Conservation (phyloP, 1,284 basidiomycete species). For the Amylostereum chailletii region DNA sequence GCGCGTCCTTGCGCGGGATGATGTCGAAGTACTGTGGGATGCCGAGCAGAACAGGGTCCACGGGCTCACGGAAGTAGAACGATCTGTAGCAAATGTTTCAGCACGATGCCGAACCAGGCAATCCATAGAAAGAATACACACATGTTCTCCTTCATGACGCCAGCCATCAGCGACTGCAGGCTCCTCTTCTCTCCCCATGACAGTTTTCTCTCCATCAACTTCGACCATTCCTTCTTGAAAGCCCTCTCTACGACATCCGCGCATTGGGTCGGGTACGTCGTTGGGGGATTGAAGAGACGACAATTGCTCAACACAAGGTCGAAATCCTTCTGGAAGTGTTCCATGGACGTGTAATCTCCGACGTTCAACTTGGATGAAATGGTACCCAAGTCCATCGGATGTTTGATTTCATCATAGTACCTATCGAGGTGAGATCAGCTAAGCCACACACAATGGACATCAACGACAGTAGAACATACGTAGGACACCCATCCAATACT, state of each 20-base stretch:
- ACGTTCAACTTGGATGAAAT: slow-evolving; percentile 66
- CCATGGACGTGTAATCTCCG: slow-evolving; percentile 70
- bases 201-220: slow-evolving; percentile 67
- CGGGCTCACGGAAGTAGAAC: slow-evolving; percentile 79
- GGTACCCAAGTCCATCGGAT: slow-evolving; percentile 94
- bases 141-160: slow-evolving; percentile 65
- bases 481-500: slow-evolving; percentile 73
- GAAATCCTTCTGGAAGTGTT: slow-evolving; percentile 75
- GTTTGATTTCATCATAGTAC: slow-evolving; percentile 87
- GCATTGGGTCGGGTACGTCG: slow-evolving; percentile 66
- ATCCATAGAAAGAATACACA: slow-evolving; percentile 28
- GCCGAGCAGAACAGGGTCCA: slow-evolving; percentile 66
- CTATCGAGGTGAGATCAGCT: slow-evolving; percentile 29
- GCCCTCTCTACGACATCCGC: slow-evolving; percentile 68
- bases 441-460: slow-evolving; percentile 1
- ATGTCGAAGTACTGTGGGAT: slow-evolving; percentile 82
- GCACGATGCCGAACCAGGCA: slow-evolving; percentile 3
- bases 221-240: slow-evolving; percentile 86
- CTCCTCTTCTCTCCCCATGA: slow-evolving; percentile 77
- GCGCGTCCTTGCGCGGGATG: slow-evolving; percentile 77
- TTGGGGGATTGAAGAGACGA: slow-evolving; percentile 80
- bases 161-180: slow-evolving; percentile 65
- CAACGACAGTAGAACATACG: slow-evolving; percentile 41
- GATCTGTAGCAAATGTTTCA: slow-evolving; percentile 32
- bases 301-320: slow-evolving; percentile 87